Percentiles rank a stretch among this genome's conserved stretches.
These are phyloP conservation scores for Croton laevigatus DNA, from an alignment of 441 rosid genomes.

Conservation along the genomic window DNA sequence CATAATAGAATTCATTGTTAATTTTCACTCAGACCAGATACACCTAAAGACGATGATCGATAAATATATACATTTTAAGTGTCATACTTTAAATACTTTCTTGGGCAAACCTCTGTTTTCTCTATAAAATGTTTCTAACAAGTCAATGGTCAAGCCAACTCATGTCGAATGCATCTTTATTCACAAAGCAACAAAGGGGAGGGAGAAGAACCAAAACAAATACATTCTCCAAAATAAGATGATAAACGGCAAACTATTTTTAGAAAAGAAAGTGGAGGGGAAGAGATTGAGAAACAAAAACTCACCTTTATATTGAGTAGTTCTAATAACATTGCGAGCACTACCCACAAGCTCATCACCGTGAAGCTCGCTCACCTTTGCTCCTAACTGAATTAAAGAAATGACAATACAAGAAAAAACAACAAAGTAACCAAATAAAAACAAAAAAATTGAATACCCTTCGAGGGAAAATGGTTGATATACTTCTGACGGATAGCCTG, in stretches of 20 bases:
- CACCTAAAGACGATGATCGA: too few relatives aligned
- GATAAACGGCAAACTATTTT: not conserved
- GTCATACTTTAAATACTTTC: too few relatives aligned
- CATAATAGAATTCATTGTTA: too few relatives aligned
- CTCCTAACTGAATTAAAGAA: slow-evolving; percentile 16
- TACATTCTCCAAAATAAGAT: not conserved
- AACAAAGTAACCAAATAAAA: not conserved
- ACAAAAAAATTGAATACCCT: not conserved
- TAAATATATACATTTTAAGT: too few relatives aligned
- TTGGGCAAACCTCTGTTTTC: too few relatives aligned
- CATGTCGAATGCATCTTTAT: too few relatives aligned
- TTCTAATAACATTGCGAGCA: slow-evolving; percentile 11
- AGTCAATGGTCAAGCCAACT: too few relatives aligned
- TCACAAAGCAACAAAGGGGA: too few relatives aligned
- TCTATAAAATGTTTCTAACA: too few relatives aligned
- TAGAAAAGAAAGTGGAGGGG: not conserved
- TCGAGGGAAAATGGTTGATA: not conserved
- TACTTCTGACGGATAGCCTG: not conserved
- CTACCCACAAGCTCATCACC: slow-evolving; percentile 10
- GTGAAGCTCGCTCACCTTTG: slow-evolving; percentile 9
- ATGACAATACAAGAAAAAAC: not conserved
- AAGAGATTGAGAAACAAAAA: not conserved
- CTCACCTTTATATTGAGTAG: slow-evolving; percentile 9
- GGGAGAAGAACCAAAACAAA: too few relatives aligned
- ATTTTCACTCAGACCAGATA: too few relatives aligned